These are phyloP conservation scores for Verticillium dahliae DNA, from an alignment of 2,329 filamentous ascomycete genomes.

Conservation along the genomic window DNA sequence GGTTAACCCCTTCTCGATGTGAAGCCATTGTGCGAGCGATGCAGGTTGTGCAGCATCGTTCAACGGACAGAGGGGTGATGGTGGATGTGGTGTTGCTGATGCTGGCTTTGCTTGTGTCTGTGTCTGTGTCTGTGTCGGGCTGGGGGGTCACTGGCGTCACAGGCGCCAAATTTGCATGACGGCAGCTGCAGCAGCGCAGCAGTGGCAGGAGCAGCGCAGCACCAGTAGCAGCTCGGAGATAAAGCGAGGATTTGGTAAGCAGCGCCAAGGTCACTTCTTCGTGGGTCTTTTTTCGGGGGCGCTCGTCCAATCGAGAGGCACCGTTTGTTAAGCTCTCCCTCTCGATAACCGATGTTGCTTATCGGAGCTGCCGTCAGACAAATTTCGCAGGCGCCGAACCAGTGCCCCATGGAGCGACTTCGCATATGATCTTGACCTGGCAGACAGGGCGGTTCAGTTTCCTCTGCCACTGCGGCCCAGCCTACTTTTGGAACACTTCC, in stretches of 20 bases:
- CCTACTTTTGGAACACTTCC: background rate
- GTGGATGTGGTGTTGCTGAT: background rate
- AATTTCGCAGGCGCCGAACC: slow-evolving; percentile 7
- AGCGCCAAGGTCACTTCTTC: background rate
- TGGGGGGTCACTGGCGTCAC: background rate
- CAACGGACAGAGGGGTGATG: background rate
- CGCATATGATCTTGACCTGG: background rate
- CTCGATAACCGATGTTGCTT: slow-evolving; percentile 19
- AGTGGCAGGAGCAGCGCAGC: background rate
- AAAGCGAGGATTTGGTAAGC: background rate
- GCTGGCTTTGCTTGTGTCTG: too few relatives aligned
- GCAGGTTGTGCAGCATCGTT: slow-evolving; percentile 1
- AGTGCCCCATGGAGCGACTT: background rate
- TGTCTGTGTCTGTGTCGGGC: background rate
- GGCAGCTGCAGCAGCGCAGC: background rate
- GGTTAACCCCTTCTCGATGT: slow-evolving; percentile 47
- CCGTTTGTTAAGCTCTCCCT: slow-evolving; percentile 7
- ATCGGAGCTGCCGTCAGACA: slow-evolving; percentile 12
- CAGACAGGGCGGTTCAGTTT: background rate
- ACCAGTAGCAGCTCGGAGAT: background rate
- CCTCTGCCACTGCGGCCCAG: background rate
- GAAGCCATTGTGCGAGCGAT: slow-evolving; percentile 30
- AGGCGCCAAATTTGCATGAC: background rate
- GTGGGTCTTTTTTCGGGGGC: background rate
- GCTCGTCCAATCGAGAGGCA: background rate